Conservation (phyloP, 768 basidiomycete species). For the Mycena leptocephala region DNA sequence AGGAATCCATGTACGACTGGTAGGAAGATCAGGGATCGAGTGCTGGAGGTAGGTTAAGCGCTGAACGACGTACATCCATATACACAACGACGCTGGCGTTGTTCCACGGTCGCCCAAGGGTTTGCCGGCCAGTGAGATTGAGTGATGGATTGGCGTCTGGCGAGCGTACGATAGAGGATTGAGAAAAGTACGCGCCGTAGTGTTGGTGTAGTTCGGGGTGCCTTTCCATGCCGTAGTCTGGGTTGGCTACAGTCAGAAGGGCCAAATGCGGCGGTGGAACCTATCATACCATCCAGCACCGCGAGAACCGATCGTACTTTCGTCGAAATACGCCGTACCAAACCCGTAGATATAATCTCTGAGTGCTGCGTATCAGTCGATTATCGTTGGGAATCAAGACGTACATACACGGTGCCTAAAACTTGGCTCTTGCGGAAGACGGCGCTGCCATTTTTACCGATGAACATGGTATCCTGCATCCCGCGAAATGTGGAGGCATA, state of each 20-base stretch:
- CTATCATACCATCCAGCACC: constrained; percentile 23
- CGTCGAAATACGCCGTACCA: constrained; percentile 53
- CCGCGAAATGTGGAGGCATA: constrained; percentile 60
- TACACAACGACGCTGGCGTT: constrained; percentile 34
- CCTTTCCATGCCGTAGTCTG: constrained; percentile 65
- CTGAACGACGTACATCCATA: constrained; percentile 27
- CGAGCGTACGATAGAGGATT: constrained; percentile 54
- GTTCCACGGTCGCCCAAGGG: constrained; percentile 58
- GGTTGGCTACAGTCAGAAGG: constrained; percentile 46
- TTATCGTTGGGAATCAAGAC: neutral
- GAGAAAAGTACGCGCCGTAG: constrained; percentile 57
- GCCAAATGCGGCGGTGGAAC: constrained; percentile 15
- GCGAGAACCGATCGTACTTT: constrained; percentile 28
- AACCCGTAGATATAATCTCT: constrained; percentile 54
- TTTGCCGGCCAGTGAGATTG: constrained; percentile 32
- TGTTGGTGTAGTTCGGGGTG: constrained; percentile 43
- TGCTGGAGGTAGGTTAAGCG: neutral
- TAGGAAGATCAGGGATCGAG: neutral
- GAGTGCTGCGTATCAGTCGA: neutral
- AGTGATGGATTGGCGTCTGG: constrained; percentile 33
- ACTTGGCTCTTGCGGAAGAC: constrained; percentile 62
- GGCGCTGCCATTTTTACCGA: constrained; percentile 57
- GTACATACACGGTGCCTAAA: constrained; percentile 61
- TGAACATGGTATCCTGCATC: constrained; percentile 64
- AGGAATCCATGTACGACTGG: constrained; percentile 55